Evolutionary conservation across 2,329 filamentous ascomycete species (phyloP).

Genomic region (Zasmidium citrigriseum): DNA sequence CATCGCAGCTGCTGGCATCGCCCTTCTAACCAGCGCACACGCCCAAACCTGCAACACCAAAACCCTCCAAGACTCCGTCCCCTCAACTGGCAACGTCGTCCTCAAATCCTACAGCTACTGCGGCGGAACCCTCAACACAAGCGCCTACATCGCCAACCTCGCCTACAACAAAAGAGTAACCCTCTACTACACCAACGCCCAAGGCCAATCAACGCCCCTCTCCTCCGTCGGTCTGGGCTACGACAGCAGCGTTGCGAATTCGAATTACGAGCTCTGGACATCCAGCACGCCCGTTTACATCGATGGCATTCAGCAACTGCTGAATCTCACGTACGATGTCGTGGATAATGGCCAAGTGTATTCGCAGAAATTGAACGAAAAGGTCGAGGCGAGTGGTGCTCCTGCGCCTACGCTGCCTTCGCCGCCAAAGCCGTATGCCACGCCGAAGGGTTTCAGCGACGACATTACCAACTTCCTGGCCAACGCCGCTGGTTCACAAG

Average conservation of each 20-base stretch:
- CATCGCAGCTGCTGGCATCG: conserved; percentile 2
- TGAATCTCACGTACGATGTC: conserved; percentile 35
- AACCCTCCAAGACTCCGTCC: conserved; percentile 18
- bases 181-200: conserved; percentile 33
- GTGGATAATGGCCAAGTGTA: conserved; percentile 31
- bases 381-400: conserved; percentile 27
- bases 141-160: conserved; percentile 32
- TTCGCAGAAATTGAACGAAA: conserved; percentile 23
- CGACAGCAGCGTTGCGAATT: conserved; percentile 23
- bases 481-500: conserved; percentile 24
- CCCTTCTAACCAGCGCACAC: conserved; percentile 4
- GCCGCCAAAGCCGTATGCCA: conserved; percentile 32
- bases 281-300: conserved; percentile 30
- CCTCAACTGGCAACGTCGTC: conserved; percentile 26
- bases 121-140: conserved; percentile 29
- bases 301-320: conserved; percentile 32
- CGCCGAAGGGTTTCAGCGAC: conserved; percentile 29
- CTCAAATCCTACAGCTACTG: conserved; percentile 34
- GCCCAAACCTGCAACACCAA: conserved; percentile 28
- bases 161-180: conserved; percentile 35
- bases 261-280: conserved; percentile 32
- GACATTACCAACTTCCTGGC: conserved; percentile 35
- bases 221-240: conserved; percentile 29
- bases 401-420: conserved; percentile 25
- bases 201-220: conserved; percentile 33